Evolutionary conservation across 2,329 filamentous ascomycete genomes (phyloP), one percentile per base, ranked within the genome.

Genomic region (Fusarium scirpi): DNA sequence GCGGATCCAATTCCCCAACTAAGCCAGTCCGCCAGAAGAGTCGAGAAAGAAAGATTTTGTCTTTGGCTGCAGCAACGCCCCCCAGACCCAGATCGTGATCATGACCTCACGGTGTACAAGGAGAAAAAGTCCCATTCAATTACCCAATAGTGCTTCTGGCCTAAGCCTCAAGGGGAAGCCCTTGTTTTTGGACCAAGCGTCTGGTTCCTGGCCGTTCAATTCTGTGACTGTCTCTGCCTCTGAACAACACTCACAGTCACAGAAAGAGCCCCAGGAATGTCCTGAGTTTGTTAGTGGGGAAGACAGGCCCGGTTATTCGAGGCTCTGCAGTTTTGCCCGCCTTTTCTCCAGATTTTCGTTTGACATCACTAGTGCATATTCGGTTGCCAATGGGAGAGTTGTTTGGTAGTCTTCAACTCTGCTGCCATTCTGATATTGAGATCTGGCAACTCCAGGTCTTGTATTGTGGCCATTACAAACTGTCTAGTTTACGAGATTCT

Each of bases 281-380:
- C 52, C 63, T 67, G 63, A 59, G 44, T 38, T 38, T 66, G 53
- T 46, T 57, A 55, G 71, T 72, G 71, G 72, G 56, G 65, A 62
- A 70, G 58, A 15, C 20, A 53, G 64, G 62, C 60, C 74, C 77
- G 77, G 76, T 77, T 79, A 78, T 78, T 79, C 76, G 74, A 79
- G 77, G 77, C 76, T 78, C 77, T 77, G 72, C 65, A 65, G 63
- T 69, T 73, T 65, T 61, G 60, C 46, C 58, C 48, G 34, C 49
- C 49, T 43, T 69, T 69, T 67, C 68, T 73, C 63, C 60, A 69
- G 64, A 60, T 71, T 67, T 72, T 70, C 54, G 51, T 69, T 58
- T 70, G 70, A 71, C 65, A 62, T 72, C 62, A 72, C 65, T 60
- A 74, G 71, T 58, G 70, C 34, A 64, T 54, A 27, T 49, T 43